Evolutionary conservation across 2,329 filamentous ascomycete genomes (phyloP).

Genomic region (Paecilomyces sp.): DNA sequence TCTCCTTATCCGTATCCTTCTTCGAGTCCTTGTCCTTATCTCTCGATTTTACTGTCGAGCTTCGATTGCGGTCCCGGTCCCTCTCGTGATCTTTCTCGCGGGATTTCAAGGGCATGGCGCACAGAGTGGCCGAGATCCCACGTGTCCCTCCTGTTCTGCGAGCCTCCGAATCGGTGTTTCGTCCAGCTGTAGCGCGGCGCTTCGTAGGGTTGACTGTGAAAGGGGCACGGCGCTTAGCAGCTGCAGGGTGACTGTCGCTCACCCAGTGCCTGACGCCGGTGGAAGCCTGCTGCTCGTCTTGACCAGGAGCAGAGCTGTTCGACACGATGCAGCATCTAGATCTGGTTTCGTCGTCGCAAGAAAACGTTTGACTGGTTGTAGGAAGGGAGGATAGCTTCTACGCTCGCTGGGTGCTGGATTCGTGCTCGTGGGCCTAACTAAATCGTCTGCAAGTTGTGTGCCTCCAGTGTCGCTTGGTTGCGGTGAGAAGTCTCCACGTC

Average conservation of each 20-base stretch:
- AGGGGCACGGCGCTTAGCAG: background rate
- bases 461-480: background rate
- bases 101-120: slow-evolving; percentile 4
- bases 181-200: background rate
- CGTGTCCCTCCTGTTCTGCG: background rate
- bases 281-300: background rate
- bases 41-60: background rate
- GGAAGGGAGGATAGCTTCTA: background rate
- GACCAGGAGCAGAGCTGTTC: background rate
- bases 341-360: background rate
- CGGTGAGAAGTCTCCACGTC: background rate
- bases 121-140: background rate
- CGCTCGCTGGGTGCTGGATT: background rate
- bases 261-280: background rate
- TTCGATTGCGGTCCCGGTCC: slow-evolving; percentile 2
- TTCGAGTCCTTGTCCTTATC: slow-evolving; percentile 1
- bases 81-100: slow-evolving; percentile 13
- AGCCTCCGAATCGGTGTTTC: background rate
- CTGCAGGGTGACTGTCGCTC: background rate
- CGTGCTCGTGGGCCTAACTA: background rate
- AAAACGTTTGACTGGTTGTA: background rate
- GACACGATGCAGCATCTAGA: background rate
- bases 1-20: slow-evolving; percentile 5
- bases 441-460: background rate
- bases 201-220: background rate